Percentiles rank a stretch among this genome's conserved stretches.
phyloP scores from a whole-genome alignment of 176 grass and related monocot species.

The Rhynchospora breviuscula region DNA sequence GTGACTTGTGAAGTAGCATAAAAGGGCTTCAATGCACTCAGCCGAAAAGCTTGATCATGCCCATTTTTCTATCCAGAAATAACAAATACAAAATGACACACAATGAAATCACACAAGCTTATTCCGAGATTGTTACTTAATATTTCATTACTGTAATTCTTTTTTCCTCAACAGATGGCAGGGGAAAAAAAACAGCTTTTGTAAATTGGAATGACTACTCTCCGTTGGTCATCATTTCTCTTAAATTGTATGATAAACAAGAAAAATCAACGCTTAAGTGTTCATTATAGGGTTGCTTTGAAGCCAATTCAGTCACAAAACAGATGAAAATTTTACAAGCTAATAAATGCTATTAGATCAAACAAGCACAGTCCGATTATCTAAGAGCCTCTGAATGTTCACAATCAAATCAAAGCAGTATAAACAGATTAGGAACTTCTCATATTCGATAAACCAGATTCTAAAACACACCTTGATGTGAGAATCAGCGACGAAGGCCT shows the following conservation, averaged over 20 bases:
- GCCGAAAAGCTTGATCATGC: slow-evolving; percentile 8
- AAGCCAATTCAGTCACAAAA: not conserved
- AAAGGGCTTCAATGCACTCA: slow-evolving; percentile 21
- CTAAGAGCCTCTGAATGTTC: not conserved
- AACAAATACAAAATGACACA: not conserved
- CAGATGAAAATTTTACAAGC: not conserved
- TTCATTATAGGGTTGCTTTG: not conserved
- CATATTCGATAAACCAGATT: not conserved
- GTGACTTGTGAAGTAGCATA: slow-evolving; percentile 8
- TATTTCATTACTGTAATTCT: no score
- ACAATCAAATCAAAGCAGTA: not conserved
- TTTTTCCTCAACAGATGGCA: not conserved
- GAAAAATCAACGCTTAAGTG: not conserved
- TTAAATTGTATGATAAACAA: not conserved
- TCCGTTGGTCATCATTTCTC: not conserved
- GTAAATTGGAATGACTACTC: not conserved
- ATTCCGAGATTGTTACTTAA: not conserved
- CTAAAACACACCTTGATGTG: slow-evolving; percentile 9
- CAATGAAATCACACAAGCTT: not conserved
- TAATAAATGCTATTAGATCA: not conserved
- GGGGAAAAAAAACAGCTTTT: not conserved
- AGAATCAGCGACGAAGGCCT: slow-evolving; percentile 13
- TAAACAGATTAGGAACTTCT: not conserved
- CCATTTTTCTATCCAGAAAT: slow-evolving; percentile 16
- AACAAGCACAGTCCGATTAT: not conserved